Evolutionary conservation across 2,329 filamentous ascomycete species (phyloP).

Genomic region (Blastomyces silverae): DNA sequence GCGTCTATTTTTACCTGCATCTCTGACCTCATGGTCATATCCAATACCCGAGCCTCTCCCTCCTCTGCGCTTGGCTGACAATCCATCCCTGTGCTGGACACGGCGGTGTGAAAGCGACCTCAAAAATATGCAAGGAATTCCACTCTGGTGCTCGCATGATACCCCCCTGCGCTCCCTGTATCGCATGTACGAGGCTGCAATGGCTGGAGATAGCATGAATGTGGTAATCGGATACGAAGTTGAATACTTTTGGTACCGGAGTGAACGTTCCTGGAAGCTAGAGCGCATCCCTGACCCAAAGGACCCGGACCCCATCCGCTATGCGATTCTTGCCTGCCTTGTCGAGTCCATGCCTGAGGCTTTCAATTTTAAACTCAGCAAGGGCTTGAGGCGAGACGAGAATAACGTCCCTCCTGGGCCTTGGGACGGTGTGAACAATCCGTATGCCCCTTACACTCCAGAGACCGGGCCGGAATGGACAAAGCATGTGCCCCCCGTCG

Average conservation of each 20-base stretch:
- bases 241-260: slow-evolving; percentile 27
- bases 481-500: slow-evolving; percentile 19
- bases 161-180: slow-evolving; percentile 21
- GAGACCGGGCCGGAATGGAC: slow-evolving; percentile 21
- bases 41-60: not conserved
- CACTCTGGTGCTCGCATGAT: slow-evolving; percentile 5
- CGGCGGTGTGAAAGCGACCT: slow-evolving; percentile 2
- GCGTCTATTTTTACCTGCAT: not conserved
- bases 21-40: slow-evolving; percentile 8
- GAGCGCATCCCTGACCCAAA: slow-evolving; percentile 25
- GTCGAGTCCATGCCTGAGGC: slow-evolving; percentile 23
- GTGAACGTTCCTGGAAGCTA: slow-evolving; percentile 22
- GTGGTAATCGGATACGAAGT: slow-evolving; percentile 21
- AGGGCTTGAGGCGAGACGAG: slow-evolving; percentile 22
- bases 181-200: slow-evolving; percentile 25
- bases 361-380: slow-evolving; percentile 26
- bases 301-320: slow-evolving; percentile 27
- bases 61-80: not conserved
- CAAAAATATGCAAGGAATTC: slow-evolving; percentile 8
- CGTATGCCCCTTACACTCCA: slow-evolving; percentile 19
- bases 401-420: slow-evolving; percentile 16
- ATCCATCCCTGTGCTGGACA: slow-evolving; percentile 7
- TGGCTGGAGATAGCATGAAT: slow-evolving; percentile 15
- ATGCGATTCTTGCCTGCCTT: slow-evolving; percentile 27
- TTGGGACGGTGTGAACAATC: slow-evolving; percentile 16